phyloP scores from a whole-genome alignment of 768 basidiomycete species.

The Dioszegia aurantiaca region DNA sequence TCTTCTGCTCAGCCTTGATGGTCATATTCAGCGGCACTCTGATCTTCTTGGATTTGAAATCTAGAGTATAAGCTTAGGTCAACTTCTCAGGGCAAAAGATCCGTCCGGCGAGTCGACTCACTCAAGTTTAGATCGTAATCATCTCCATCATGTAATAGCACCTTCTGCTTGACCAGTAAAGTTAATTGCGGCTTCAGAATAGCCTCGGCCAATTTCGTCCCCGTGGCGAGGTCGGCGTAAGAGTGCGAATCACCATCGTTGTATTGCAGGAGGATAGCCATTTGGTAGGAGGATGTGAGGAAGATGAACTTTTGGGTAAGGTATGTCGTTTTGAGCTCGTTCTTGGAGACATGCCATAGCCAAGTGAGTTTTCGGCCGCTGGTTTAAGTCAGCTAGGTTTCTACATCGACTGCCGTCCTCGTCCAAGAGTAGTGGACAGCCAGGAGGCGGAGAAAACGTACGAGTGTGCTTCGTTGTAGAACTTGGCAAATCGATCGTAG shows the following conservation, averaged over 20 bases:
- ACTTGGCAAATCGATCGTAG: slow-evolving; percentile 85
- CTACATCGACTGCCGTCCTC: slow-evolving; percentile 1
- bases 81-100: no score
- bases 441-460: slow-evolving; percentile 10
- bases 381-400: no score
- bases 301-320: slow-evolving; percentile 91
- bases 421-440: not conserved
- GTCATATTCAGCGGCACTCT: slow-evolving; percentile 86
- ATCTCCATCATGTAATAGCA: slow-evolving; percentile 86
- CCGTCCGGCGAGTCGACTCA: no score
- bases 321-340: slow-evolving; percentile 91
- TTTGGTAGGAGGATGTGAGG: slow-evolving; percentile 92
- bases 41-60: slow-evolving; percentile 81
- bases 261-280: slow-evolving; percentile 90
- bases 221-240: slow-evolving; percentile 70
- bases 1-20: slow-evolving; percentile 91
- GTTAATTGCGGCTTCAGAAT: slow-evolving; percentile 61
- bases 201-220: slow-evolving; percentile 62
- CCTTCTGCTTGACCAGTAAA: slow-evolving; percentile 79
- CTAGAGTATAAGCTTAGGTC: slow-evolving; percentile 53
- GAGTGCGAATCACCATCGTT: slow-evolving; percentile 85
- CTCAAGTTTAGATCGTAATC: slow-evolving; percentile 89
- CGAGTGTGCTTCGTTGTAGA: slow-evolving; percentile 67
- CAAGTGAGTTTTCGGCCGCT: slow-evolving; percentile 88
- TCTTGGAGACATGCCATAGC: slow-evolving; percentile 98